These are phyloP conservation scores for Scortechinia acanthostroma DNA, from an alignment of 2,329 filamentous ascomycete genomes.

Conservation along the genomic window DNA sequence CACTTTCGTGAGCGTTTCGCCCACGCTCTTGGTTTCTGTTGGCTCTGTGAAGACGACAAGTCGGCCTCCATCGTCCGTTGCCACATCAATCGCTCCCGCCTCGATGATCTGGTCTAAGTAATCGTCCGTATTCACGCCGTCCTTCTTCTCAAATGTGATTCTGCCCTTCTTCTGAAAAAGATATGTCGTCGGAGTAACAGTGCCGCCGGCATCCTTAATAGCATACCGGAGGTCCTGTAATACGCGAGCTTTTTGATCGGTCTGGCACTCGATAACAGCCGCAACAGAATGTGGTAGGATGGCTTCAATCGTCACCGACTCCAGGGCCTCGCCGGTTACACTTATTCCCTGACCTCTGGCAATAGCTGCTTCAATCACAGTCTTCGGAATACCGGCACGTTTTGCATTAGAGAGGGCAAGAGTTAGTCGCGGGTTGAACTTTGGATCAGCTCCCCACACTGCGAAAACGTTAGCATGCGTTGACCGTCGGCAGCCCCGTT, in stretches of 20 bases:
- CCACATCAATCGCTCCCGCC: slow-evolving; percentile 39
- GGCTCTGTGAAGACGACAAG: slow-evolving; percentile 48
- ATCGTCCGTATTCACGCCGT: slow-evolving; percentile 41
- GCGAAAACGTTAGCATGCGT: too few relatives aligned
- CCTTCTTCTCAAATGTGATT: slow-evolving; percentile 42
- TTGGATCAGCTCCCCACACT: slow-evolving; percentile 50
- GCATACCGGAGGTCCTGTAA: slow-evolving; percentile 45
- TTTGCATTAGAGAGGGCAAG: slow-evolving; percentile 51
- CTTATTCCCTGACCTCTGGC: slow-evolving; percentile 54
- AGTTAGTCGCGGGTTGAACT: slow-evolving; percentile 47
- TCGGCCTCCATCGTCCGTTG: slow-evolving; percentile 38
- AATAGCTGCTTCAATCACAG: slow-evolving; percentile 53
- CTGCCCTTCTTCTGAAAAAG: slow-evolving; percentile 55
- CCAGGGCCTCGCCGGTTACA: slow-evolving; percentile 44
- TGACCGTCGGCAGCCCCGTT: slow-evolving; percentile 24
- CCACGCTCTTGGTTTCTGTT: slow-evolving; percentile 42
- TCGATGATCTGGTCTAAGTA: slow-evolving; percentile 54
- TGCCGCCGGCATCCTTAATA: slow-evolving; percentile 46
- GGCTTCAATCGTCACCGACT: slow-evolving; percentile 48
- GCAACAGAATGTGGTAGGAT: slow-evolving; percentile 48
- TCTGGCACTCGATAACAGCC: slow-evolving; percentile 54
- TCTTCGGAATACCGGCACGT: slow-evolving; percentile 49
- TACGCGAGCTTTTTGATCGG: slow-evolving; percentile 47
- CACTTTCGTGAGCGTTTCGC: slow-evolving; percentile 36
- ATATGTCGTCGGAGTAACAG: slow-evolving; percentile 45